A percentile compares a stretch with the other conserved stretches of the same genome.
These are phyloP conservation scores for Crithidia acanthocephali DNA, from an alignment of 208 protist genomes.

Conservation along the genomic window DNA sequence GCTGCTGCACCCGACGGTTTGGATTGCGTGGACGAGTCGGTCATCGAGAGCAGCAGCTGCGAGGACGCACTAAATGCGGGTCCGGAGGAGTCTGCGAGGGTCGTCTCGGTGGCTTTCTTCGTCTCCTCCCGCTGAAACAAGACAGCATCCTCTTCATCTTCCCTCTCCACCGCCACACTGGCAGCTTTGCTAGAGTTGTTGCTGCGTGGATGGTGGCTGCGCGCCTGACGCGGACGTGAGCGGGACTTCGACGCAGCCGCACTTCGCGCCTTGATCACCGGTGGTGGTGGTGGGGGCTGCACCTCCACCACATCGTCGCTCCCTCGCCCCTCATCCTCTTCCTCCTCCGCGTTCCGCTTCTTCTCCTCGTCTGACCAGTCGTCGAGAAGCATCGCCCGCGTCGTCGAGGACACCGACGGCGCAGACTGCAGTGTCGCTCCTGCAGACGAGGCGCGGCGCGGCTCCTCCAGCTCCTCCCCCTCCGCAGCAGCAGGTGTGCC, in stretches of 20 bases:
- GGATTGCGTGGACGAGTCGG: neutral
- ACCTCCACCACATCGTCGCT: neutral
- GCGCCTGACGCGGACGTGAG: neutral
- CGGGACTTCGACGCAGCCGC: neutral
- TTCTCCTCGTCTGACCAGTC: neutral
- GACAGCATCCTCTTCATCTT: too few relatives aligned
- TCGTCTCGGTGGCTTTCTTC: too few relatives aligned
- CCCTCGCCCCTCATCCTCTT: neutral
- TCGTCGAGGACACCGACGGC: neutral
- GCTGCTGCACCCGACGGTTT: neutral
- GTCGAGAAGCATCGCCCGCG: slow-evolving; percentile 2
- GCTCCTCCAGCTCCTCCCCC: neutral
- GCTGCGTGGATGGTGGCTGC: neutral
- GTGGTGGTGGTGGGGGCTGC: neutral
- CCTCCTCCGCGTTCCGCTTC: neutral
- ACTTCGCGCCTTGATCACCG: neutral
- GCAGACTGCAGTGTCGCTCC: slow-evolving; percentile 4
- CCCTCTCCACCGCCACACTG: neutral
- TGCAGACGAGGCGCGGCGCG: slow-evolving; percentile 15
- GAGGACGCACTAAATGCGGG: neutral
- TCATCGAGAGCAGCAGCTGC: slow-evolving; percentile 6
- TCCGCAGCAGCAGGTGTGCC: neutral
- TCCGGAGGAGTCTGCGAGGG: too few relatives aligned
- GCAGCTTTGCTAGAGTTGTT: neutral
- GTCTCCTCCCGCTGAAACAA: too few relatives aligned